A percentile compares a stretch with the other conserved stretches of the same genome.
These are phyloP conservation scores for Phytophthora pluvialis DNA, from an alignment of 352 stramenopile genomes.

Conservation along the genomic window DNA sequence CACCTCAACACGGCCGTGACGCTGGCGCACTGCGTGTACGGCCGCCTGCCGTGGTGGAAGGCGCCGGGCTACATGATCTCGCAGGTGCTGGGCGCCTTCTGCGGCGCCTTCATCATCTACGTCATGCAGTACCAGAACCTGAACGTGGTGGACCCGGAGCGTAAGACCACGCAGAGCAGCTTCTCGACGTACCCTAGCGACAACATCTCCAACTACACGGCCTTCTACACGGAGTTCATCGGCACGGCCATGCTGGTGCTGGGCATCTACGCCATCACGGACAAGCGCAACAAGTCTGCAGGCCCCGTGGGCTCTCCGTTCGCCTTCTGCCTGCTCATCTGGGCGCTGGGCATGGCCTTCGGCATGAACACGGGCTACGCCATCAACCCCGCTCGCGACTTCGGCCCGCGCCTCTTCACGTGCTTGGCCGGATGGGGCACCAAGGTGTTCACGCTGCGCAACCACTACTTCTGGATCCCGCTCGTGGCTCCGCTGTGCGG, in stretches of 20 bases:
- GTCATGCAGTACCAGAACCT: conserved; percentile 54
- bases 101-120: conserved; percentile 45
- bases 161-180: conserved; percentile 38
- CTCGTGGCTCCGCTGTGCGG: conserved; percentile 42
- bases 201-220: conserved; percentile 48
- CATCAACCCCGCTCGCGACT: conserved; percentile 56
- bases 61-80: conserved; percentile 49
- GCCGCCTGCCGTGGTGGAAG: conserved; percentile 50
- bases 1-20: conserved; percentile 67
- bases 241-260: conserved; percentile 57
- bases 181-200: conserved; percentile 54
- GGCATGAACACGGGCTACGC: conserved; percentile 49
- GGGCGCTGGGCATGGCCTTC: conserved; percentile 62
- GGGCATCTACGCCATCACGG: conserved; percentile 54
- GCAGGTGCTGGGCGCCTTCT: conserved; percentile 50
- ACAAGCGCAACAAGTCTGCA: conserved; percentile 49
- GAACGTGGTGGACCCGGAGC: conserved; percentile 51
- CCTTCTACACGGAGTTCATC: conserved; percentile 64
- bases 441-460: conserved; percentile 44
- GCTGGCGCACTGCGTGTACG: conserved; percentile 47
- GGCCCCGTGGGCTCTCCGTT: conserved; percentile 34
- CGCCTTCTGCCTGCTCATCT: conserved; percentile 52
- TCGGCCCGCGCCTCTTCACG: conserved; percentile 49
- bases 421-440: conserved; percentile 42
- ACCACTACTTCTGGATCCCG: conserved; percentile 63